Evolutionary conservation across 2,329 filamentous ascomycete species (phyloP), one percentile per base, ranked within the genome.

Genomic region (Sclerotiophoma versabilis): DNA sequence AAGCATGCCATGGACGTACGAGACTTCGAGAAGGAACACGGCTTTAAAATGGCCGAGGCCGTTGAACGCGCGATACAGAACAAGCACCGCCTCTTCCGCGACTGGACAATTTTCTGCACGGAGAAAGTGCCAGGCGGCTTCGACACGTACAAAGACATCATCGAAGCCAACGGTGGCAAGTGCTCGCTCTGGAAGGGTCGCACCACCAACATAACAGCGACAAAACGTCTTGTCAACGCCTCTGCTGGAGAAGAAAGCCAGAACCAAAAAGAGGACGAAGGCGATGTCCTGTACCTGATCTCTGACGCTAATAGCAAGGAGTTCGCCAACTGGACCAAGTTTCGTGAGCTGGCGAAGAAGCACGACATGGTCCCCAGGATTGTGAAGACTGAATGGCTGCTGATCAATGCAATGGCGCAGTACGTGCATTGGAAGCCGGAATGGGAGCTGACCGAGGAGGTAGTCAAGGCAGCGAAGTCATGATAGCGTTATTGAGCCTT

Each of bases 391-490:
- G 93, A 99, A 71, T 99, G 95, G 95, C 75, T 99, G 65, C 79
- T 99, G 52, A 89, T 93, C 68, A 87, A 92, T 55, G 91, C 92
- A 4, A 93, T 99, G 90, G 87, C 85, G 66, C 95, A 99, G 76
- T 83, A 92, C 74, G 79, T 95, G 39, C 71, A 74, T 58, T 75
- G 67, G 65, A 61, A 72, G 32, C 43, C 58, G 2, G 57, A 70
- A 23, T 75, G 71, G 71, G 71, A 73, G 58, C 50, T 75, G 22
- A 68, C 49, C 20, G 71, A 75, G 54, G 69, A 74, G 23, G 52
- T 56, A 51, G 63, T 71, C 26, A 67, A 68, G 47, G 60, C 63
- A 47, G 43, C 30, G 22, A 62, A 65, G 42, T 63, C 53, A 57
- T 55, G 42, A 51, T 22, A 42, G 39, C 27, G 20, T 53, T 12